Evolutionary conservation across 306 rosid genomes (phyloP).

Genomic region (Corylus avellana): DNA sequence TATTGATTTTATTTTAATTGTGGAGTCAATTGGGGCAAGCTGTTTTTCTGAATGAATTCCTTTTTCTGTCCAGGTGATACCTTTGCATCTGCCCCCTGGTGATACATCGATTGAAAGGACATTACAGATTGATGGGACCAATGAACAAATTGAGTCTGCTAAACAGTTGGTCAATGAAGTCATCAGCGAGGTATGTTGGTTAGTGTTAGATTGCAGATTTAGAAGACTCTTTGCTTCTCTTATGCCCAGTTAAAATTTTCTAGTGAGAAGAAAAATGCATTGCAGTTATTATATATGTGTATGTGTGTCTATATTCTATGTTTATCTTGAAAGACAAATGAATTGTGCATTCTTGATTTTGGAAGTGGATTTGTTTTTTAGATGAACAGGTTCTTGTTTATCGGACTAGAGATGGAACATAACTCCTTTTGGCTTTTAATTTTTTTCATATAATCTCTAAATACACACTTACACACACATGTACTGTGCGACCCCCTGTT

Average conservation of each 20-base stretch:
- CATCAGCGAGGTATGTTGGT: slow-evolving; percentile 78
- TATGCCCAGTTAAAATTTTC: slow-evolving; percentile 25
- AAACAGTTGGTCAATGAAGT: slow-evolving; percentile 82
- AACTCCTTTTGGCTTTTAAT: neutral
- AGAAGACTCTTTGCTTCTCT: slow-evolving; percentile 27
- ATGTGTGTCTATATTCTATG: neutral
- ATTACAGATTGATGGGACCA: slow-evolving; percentile 81
- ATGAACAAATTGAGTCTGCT: slow-evolving; percentile 88
- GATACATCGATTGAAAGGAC: slow-evolving; percentile 86
- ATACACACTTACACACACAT: neutral
- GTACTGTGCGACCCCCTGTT: neutral
- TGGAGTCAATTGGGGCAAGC: neutral
- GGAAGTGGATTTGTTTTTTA: neutral
- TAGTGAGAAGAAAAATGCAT: neutral
- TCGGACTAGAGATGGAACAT: too few species aligned
- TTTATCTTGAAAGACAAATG: neutral
- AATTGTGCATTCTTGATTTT: slow-evolving; percentile 10
- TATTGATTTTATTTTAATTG: neutral
- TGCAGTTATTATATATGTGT: neutral
- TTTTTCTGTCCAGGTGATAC: slow-evolving; percentile 70
- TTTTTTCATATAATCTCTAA: neutral
- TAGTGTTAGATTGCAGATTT: slow-evolving; percentile 28
- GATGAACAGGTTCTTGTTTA: neutral
- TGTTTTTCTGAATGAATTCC: neutral
- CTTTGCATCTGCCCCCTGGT: slow-evolving; percentile 97